Conservation (phyloP, 2,329 filamentous ascomycete species). For the Botrytis porri region DNA sequence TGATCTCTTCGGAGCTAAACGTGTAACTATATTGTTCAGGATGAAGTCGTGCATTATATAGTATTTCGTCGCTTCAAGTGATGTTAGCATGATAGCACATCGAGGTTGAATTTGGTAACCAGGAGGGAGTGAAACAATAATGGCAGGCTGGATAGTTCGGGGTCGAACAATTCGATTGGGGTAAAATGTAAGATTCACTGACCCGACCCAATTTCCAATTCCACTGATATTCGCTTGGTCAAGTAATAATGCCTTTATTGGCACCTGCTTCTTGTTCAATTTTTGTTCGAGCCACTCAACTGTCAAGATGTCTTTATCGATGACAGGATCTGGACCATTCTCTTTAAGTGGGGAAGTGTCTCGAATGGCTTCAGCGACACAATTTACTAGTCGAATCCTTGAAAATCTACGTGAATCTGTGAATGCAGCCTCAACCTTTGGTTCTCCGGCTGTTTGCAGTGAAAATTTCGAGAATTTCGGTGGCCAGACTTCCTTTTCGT, state of each 20-base stretch:
- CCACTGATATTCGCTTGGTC: slow-evolving; percentile 88
- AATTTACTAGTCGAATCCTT: slow-evolving; percentile 79
- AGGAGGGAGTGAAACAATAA: background rate
- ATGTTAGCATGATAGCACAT: background rate
- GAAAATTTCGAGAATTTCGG: slow-evolving; percentile 88
- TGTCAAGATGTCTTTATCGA: slow-evolving; percentile 75
- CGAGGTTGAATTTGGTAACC: no score
- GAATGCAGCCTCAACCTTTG: slow-evolving; percentile 67
- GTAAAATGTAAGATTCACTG: slow-evolving; percentile 33
- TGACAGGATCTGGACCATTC: slow-evolving; percentile 90
- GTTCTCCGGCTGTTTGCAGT: slow-evolving; percentile 58
- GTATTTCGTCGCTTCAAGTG: slow-evolving; percentile 67
- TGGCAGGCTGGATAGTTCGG: background rate
- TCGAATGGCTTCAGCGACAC: slow-evolving; percentile 71
- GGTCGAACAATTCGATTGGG: background rate
- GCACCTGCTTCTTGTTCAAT: slow-evolving; percentile 73
- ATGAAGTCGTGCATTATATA: slow-evolving; percentile 85
- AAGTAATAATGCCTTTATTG: slow-evolving; percentile 82
- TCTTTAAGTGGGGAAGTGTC: slow-evolving; percentile 76
- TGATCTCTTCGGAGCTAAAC: slow-evolving; percentile 68
- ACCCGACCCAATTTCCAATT: slow-evolving; percentile 94
- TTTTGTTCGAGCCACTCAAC: slow-evolving; percentile 70
- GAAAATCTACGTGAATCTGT: slow-evolving; percentile 78
- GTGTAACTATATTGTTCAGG: slow-evolving; percentile 91
- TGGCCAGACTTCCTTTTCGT: slow-evolving; percentile 65